These are phyloP conservation scores for Backusella circina DNA, from an alignment of 192 early-diverging fungal genomes.

Conservation along the genomic window DNA sequence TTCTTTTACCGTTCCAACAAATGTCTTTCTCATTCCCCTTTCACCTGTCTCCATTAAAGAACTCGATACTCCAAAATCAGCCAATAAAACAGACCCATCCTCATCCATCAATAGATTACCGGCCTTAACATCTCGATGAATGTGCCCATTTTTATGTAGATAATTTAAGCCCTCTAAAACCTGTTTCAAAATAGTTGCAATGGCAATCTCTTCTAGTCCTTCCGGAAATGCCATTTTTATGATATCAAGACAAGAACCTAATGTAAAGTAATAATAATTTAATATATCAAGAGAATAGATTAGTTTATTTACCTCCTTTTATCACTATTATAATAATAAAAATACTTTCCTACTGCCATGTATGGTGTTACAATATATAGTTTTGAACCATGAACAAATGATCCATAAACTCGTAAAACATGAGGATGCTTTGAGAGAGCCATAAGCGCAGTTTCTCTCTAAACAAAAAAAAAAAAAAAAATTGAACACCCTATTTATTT, in stretches of 20 bases:
- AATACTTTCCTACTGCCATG: conserved; percentile 53
- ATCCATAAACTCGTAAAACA: conserved; percentile 75
- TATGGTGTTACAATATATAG: conserved; percentile 84
- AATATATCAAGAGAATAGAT: neutral
- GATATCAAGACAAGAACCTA: conserved; percentile 83
- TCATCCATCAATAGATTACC: conserved; percentile 68
- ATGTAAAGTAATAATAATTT: neutral
- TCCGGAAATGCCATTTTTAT: conserved; percentile 80
- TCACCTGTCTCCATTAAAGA: conserved; percentile 64
- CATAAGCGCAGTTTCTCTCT: conserved; percentile 89
- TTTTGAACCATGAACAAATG: conserved; percentile 78
- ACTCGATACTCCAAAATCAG: conserved; percentile 70
- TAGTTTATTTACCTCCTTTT: neutral
- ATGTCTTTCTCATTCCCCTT: conserved; percentile 54
- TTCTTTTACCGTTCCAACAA: conserved; percentile 61
- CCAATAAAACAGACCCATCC: conserved; percentile 58
- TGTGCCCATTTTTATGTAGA: conserved; percentile 63
- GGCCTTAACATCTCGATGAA: conserved; percentile 72
- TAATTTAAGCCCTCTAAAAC: conserved; percentile 62
- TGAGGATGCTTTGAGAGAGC: conserved; percentile 82
- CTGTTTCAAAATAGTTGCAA: conserved; percentile 82
- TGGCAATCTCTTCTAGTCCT: conserved; percentile 76
- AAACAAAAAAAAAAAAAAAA: neutral
- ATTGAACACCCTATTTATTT: neutral
- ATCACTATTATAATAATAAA: neutral